These are phyloP conservation scores for Lentinula lateritia DNA, from an alignment of 768 basidiomycete genomes.

Conservation along the genomic window DNA sequence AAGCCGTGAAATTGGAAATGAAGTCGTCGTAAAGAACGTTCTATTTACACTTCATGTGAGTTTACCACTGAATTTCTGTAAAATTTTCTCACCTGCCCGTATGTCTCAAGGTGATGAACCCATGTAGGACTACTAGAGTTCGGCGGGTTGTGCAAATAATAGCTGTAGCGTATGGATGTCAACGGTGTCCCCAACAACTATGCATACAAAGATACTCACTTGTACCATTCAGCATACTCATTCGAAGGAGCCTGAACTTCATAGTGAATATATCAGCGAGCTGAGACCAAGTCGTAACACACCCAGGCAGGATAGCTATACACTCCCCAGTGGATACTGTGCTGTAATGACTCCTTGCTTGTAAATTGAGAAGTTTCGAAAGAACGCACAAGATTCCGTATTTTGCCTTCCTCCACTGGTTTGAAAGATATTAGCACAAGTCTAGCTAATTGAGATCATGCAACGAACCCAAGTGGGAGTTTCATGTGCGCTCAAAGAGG, in stretches of 20 bases:
- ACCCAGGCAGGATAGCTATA: slow-evolving; percentile 44
- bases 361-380: slow-evolving; percentile 4
- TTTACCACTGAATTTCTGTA: background rate
- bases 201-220: slow-evolving; percentile 27
- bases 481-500: slow-evolving; percentile 38
- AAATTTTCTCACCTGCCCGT: slow-evolving; percentile 28
- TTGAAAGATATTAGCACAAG: background rate
- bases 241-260: slow-evolving; percentile 28
- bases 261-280: background rate
- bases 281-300: background rate
- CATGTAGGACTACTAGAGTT: slow-evolving; percentile 35
- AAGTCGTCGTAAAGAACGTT: slow-evolving; percentile 53
- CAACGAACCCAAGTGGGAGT: slow-evolving; percentile 47
- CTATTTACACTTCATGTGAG: slow-evolving; percentile 16
- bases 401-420: slow-evolving; percentile 46
- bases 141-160: slow-evolving; percentile 31
- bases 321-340: slow-evolving; percentile 45
- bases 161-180: slow-evolving; percentile 17
- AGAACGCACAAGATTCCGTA: slow-evolving; percentile 49
- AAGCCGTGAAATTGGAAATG: slow-evolving; percentile 46
- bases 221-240: slow-evolving; percentile 52
- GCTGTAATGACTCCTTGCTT: background rate
- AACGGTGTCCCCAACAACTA: background rate
- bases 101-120: slow-evolving; percentile 43
- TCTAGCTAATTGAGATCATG: background rate